These are phyloP conservation scores for Limonium bicolor DNA, from an alignment of 148 eudicot species.

Conservation along the genomic window DNA sequence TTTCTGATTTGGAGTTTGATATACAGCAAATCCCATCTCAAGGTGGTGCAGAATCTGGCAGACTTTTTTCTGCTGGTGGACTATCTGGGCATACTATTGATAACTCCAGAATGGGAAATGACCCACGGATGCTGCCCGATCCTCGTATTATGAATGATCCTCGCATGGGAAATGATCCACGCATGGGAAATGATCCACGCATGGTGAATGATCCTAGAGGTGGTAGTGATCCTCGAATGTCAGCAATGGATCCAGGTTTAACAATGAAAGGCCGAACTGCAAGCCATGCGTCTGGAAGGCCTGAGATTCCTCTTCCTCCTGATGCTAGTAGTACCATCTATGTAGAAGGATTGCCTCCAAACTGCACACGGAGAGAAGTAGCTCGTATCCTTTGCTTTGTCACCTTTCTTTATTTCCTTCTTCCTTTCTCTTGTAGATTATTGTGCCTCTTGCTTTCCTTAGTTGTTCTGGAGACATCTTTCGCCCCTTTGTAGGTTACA, in stretches of 20 bases:
- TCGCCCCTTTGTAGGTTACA: conserved; percentile 78
- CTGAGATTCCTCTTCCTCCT: conserved; percentile 51
- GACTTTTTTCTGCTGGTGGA: conserved; percentile 35
- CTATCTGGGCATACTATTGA: conserved; percentile 24
- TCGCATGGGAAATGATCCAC: conserved; percentile 2
- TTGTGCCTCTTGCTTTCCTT: neutral
- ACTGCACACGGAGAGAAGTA: conserved; percentile 60
- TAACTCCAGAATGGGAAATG: conserved; percentile 19
- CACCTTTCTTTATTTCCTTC: neutral
- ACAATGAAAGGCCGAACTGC: conserved; percentile 25
- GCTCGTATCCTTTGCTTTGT: conserved; percentile 54
- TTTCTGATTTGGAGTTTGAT: conserved; percentile 4
- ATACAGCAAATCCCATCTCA: conserved; percentile 42
- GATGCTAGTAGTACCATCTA: conserved; percentile 59
- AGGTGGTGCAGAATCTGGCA: conserved; percentile 35
- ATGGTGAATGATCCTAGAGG: too few species aligned
- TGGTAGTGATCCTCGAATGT: too few species aligned
- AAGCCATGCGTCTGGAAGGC: conserved; percentile 33
- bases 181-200: conserved; percentile 7
- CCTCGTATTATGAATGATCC: neutral
- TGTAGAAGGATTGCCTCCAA: conserved; percentile 60
- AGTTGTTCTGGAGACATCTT: conserved; percentile 45
- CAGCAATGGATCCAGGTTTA: conserved; percentile 27
- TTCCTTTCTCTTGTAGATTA: conserved; percentile 1
- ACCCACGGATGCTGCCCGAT: conserved; percentile 4